phyloP scores from a whole-genome alignment of 1,284 basidiomycete genomes.

The Abortiporus biennis region DNA sequence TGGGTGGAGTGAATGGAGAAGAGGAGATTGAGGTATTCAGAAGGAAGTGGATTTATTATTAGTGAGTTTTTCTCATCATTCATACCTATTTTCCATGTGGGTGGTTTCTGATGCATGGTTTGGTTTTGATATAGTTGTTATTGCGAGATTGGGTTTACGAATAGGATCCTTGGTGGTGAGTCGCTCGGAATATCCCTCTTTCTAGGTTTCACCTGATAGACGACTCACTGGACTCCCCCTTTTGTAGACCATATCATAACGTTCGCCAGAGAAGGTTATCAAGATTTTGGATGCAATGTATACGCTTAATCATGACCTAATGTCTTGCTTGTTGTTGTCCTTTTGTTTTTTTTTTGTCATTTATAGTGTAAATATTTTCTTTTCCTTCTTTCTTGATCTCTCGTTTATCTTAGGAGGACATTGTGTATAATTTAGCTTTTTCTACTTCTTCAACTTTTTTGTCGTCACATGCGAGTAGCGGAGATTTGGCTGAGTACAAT shows the following conservation, averaged over 20 bases:
- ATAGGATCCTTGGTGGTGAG: slow-evolving; percentile 61
- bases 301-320: slow-evolving; percentile 6
- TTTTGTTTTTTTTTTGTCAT: too few species aligned
- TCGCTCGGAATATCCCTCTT: neutral
- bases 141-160: slow-evolving; percentile 72
- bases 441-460: too few species aligned
- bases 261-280: slow-evolving; percentile 53
- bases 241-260: slow-evolving; percentile 50
- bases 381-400: too few species aligned
- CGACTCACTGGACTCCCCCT: slow-evolving; percentile 9
- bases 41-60: slow-evolving; percentile 76
- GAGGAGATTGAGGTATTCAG: slow-evolving; percentile 72
- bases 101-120: neutral
- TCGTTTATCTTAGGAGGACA: too few species aligned
- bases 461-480: too few species aligned
- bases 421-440: too few species aligned
- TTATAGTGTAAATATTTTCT: too few species aligned
- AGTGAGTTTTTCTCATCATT: slow-evolving; percentile 11
- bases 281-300: slow-evolving; percentile 43
- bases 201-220: neutral
- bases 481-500: too few species aligned
- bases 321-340: too few species aligned
- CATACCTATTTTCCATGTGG: too few species aligned
- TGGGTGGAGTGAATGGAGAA: slow-evolving; percentile 36
- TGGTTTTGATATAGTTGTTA: slow-evolving; percentile 50